A percentile compares a stretch with the other conserved stretches of the same genome.
Conservation (phyloP, 164 flowering plant genomes). For the Houttuynia cordata region DNA sequence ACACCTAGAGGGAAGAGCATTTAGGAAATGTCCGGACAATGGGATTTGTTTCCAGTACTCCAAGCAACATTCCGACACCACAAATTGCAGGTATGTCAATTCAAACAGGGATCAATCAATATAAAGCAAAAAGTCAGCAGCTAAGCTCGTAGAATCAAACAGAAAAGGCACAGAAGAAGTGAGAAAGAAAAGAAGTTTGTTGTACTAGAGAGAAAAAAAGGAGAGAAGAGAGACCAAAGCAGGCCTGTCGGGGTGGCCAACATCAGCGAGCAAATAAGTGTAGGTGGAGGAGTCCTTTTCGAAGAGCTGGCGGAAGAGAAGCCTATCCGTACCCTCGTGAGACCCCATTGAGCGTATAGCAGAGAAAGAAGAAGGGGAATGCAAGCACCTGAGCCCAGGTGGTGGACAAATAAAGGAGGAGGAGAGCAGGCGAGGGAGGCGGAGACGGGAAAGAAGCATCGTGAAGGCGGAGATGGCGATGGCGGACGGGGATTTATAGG, state of each 20-base stretch:
- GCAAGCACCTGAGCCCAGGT: too few relatives aligned
- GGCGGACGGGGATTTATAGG: too few relatives aligned
- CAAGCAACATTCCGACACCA: not conserved
- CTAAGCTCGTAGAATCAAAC: too few relatives aligned
- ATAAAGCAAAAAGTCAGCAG: not conserved
- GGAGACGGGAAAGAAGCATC: too few relatives aligned
- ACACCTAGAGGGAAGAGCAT: not conserved
- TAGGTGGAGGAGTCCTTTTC: constrained; percentile 74
- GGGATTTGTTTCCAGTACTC: too few relatives aligned
- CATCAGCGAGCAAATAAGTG: constrained; percentile 88
- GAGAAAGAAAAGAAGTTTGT: not conserved
- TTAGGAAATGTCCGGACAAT: too few relatives aligned
- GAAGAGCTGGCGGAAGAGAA: constrained; percentile 34
- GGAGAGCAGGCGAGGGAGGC: constrained; percentile 3
- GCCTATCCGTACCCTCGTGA: too few relatives aligned
- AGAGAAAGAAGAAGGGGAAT: constrained; percentile 3
- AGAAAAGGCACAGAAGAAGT: too few relatives aligned
- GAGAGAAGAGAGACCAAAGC: constrained; percentile 43
- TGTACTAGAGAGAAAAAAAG: not conserved
- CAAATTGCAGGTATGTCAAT: not conserved
- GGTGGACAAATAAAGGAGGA: too few relatives aligned
- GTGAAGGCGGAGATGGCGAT: too few relatives aligned
- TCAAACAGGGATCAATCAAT: not conserved
- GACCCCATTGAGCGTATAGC: not conserved
- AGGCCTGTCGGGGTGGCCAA: constrained; percentile 71